A percentile compares a stretch with the other conserved stretches of the same genome.
These are phyloP conservation scores for Metarhizium humberi DNA, from an alignment of 2,329 filamentous ascomycete genomes.

Conservation along the genomic window DNA sequence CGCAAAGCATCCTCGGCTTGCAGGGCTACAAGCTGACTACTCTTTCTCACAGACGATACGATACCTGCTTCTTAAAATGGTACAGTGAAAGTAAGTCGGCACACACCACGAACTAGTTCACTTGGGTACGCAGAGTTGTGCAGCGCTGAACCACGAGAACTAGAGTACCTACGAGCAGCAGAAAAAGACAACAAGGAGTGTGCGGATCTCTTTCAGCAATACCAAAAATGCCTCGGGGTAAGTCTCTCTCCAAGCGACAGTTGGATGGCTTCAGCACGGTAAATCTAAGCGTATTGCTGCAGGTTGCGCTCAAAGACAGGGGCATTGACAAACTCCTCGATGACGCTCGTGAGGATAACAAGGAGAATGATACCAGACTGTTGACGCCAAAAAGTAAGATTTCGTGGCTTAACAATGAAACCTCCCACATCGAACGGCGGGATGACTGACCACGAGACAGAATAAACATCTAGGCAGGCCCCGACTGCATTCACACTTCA, in stretches of 20 bases:
- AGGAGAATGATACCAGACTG: conserved; percentile 64
- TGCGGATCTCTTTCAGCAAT: conserved; percentile 74
- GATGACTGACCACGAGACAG: background rate
- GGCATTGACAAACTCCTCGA: conserved; percentile 91
- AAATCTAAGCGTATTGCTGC: conserved; percentile 5
- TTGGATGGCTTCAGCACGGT: background rate
- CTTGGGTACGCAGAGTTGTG: background rate
- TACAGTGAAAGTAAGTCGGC: conserved; percentile 83
- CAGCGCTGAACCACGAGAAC: background rate
- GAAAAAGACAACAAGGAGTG: conserved; percentile 79
- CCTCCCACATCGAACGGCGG: background rate
- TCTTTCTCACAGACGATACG: conserved; percentile 61
- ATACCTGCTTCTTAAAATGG: conserved; percentile 97
- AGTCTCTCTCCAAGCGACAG: background rate
- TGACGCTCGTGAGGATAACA: conserved; percentile 81
- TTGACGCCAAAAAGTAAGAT: conserved; percentile 32
- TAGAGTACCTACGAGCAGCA: conserved; percentile 83
- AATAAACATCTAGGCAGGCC: background rate
- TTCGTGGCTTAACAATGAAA: background rate
- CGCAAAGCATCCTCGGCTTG: background rate
- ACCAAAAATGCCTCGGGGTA: conserved; percentile 78
- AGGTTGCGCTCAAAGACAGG: conserved; percentile 79
- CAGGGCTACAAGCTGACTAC: background rate
- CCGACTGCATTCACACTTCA: background rate
- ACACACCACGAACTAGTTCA: background rate